Base-by-base conservation (phyloP, 2,329 filamentous ascomycete genomes). In the Dactylellina drechsleri region DNA sequence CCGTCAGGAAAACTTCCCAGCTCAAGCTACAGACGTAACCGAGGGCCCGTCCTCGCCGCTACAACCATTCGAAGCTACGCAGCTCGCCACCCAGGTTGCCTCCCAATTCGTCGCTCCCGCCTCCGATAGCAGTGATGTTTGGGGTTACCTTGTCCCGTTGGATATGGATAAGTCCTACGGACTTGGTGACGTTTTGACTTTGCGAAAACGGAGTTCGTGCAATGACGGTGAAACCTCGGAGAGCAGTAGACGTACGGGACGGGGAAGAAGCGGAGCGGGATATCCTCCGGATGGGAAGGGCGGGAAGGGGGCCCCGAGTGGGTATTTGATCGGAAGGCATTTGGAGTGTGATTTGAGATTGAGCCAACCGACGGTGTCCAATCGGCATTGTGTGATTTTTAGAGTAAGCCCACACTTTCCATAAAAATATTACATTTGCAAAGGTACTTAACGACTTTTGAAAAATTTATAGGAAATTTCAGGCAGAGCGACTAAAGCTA, bases 91-190 rank as follows among this genome's bases (percentile, higher is more conserved):
- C 0, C 91, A 93, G 80, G 86, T 89, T 0, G 89, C 92, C 76
- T 93, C 92, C 6, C 95, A 99, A 83, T 91, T 91, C 79, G 83
- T 92, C 43, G 89, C 92, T 77, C 89, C 91, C 1, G 93, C 97
- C 83, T 88, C 87, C 70, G 86, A 81, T 54, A 80, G 81, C 58
- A 72, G 70, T 81, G 92, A 92, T 7, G 92, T 98, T 0, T 99
- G 95, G 95, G 96, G 96, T 12, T 99, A 98, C 80, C 85, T 99
- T 4, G 88, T 97, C 64, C 92, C 94, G 1, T 84, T 97, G 23
- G 90, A 94, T 80, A 86, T 87, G 61, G 87, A 87, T 77, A 89
- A 90, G 28, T 62, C 57, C 12, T 67, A 40, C 18, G 72, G 66
- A 20, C 26, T 76, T 64, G 90, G 88, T 82, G 83, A 91, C 81